phyloP scores from a whole-genome alignment of 2,329 filamentous ascomycete species.

The Trichoderma sp. region DNA sequence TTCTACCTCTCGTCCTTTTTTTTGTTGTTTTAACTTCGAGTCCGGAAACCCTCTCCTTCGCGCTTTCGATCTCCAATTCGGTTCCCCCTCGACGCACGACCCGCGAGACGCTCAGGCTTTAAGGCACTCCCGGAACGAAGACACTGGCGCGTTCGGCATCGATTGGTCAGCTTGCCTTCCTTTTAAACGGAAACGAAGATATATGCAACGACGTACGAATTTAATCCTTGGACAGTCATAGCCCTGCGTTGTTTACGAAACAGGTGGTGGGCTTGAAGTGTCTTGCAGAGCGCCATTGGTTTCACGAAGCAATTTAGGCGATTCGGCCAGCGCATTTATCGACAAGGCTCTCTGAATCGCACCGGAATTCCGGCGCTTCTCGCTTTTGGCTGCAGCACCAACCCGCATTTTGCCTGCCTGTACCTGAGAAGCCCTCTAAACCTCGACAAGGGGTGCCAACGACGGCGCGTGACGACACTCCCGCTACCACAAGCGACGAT shows the following conservation, averaged over 20 bases:
- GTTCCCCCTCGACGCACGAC: background rate
- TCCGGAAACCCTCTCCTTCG: background rate
- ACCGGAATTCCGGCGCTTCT: background rate
- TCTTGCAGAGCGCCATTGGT: background rate
- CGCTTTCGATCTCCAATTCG: background rate
- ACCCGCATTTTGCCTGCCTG: background rate
- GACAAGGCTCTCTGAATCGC: conserved; percentile 17
- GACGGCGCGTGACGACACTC: conserved; percentile 11
- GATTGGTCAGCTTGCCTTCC: conserved; percentile 17
- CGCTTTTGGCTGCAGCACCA: background rate
- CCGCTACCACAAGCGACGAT: conserved; percentile 3
- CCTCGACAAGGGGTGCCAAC: conserved; percentile 11
- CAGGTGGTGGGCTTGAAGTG: conserved; percentile 12
- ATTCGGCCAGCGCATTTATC: conserved; percentile 6
- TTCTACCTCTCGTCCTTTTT: background rate
- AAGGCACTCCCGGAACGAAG: background rate
- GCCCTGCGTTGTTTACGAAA: background rate
- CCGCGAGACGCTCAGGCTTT: conserved; percentile 1
- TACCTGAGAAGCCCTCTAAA: background rate
- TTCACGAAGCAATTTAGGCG: conserved; percentile 10
- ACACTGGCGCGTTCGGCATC: conserved; percentile 8
- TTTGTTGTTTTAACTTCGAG: background rate
- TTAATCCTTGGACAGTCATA: background rate
- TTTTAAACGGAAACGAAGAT: background rate
- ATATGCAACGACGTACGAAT: conserved; percentile 6